Base-by-base conservation (phyloP, 495 filamentous ascomycete species). In the Aspergillus ellipticus region DNA sequence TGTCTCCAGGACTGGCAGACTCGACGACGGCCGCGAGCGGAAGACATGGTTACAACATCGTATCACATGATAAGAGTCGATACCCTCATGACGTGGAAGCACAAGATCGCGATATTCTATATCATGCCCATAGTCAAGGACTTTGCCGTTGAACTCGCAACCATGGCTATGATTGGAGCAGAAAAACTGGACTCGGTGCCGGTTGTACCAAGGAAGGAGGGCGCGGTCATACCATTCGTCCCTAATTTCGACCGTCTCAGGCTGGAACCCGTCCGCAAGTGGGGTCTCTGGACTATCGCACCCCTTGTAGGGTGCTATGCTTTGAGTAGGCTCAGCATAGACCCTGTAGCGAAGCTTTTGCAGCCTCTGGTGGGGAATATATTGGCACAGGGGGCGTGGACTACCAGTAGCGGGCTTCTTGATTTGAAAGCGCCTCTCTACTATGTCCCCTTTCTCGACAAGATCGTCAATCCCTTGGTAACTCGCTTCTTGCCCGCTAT, bases 371-470 rank as follows among this genome's bases (percentile, higher is more conserved):
- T 33, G 9, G 9, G 31, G 1, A 8, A 33, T 33, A 33, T 33
- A 3, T 4, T 61, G 68, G 42, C 31, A 57, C 9, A n/a, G n/a
- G 79, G 78, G 0, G 59, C 74, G 42, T 63, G 49, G 45, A 47
- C 15, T 5, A 49, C 56, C 0, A 53, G 55, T 6, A 51, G 45
- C n/a, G 60, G 60, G 13, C 56, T 59, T 11, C 11, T 60, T 11
- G 37, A 16, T 13, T 16, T 58, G 35, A 35, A 3, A 1, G 9
- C 41, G 17, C 49, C 53, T 1, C 15, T 50, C 8, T 54, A 46
- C 20, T 1, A 56, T 20, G 3, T 53, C 4, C 11, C 19, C 1
- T 28, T 49, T 4, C 31, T 66, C 15, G 61, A 64, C 49, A 51
- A 60, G 1, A 39, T 55, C 16, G 10, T 62, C 10, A 6, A 24